Evolutionary conservation across 2,329 filamentous ascomycete genomes (phyloP).

Genomic region (Akanthomyces dipterigenus): DNA sequence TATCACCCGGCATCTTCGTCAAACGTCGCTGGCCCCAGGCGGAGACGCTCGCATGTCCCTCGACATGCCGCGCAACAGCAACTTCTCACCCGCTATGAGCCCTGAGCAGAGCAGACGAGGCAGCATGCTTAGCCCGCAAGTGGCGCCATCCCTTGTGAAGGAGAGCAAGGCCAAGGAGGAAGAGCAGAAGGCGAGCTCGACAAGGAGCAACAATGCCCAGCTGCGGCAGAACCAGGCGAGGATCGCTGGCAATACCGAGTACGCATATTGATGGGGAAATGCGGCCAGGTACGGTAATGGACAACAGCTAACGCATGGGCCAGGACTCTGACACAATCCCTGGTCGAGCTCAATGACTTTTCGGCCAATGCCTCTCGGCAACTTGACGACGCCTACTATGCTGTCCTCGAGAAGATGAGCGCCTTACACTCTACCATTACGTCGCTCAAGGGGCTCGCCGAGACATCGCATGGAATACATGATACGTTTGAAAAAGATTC

Average conservation of each 20-base stretch:
- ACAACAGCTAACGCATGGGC: neutral
- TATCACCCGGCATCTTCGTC: conserved; percentile 26
- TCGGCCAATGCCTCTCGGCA: conserved; percentile 56
- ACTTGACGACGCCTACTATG: conserved; percentile 69
- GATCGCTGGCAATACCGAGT: conserved; percentile 27
- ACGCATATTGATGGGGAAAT: conserved; percentile 12
- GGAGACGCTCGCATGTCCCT: conserved; percentile 31
- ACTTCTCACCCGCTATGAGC: conserved; percentile 36
- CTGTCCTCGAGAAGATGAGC: conserved; percentile 62
- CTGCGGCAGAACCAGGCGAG: conserved; percentile 31
- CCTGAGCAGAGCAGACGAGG: conserved; percentile 37
- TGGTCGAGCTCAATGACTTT: conserved; percentile 49
- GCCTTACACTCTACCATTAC: conserved; percentile 57
- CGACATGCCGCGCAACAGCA: conserved; percentile 40
- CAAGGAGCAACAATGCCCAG: conserved; percentile 31
- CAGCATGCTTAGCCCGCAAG: conserved; percentile 30
- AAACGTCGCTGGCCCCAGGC: conserved; percentile 5
- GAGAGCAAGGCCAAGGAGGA: conserved; percentile 19
- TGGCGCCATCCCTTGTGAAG: neutral
- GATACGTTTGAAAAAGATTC: conserved; percentile 54
- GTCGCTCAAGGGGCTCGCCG: conserved; percentile 60
- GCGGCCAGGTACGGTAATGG: neutral
- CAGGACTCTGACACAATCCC: conserved; percentile 43
- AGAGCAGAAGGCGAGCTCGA: conserved; percentile 15
- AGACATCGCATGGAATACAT: conserved; percentile 51